These are phyloP conservation scores for Colletotrichum eleusines DNA, from an alignment of 2,329 filamentous ascomycete genomes.

Conservation along the genomic window DNA sequence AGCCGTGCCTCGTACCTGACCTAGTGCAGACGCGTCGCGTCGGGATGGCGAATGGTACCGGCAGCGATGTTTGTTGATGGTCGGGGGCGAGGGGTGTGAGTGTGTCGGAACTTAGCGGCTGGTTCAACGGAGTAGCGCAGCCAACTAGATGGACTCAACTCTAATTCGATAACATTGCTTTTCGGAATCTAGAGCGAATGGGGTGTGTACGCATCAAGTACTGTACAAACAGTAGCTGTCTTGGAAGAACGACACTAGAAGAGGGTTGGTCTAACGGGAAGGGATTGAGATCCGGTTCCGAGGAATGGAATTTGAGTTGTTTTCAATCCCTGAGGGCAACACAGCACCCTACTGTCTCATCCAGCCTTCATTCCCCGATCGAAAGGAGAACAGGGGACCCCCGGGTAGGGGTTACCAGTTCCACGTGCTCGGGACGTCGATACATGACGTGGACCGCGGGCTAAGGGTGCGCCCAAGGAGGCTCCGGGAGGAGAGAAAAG, in stretches of 20 bases:
- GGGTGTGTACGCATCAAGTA: background rate
- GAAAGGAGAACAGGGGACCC: slow-evolving; percentile 14
- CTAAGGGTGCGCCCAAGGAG: background rate
- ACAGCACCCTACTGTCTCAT: slow-evolving; percentile 37
- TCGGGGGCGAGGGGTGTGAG: slow-evolving; percentile 13
- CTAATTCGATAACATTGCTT: slow-evolving; percentile 34
- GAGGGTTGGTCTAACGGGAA: slow-evolving; percentile 11
- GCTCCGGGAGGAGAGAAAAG: slow-evolving; percentile 16
- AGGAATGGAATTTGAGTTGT: slow-evolving; percentile 39
- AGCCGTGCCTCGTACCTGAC: slow-evolving; percentile 32
- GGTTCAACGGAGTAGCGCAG: slow-evolving; percentile 22
- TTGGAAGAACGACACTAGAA: background rate
- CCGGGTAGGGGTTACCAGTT: background rate
- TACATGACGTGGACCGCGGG: background rate
- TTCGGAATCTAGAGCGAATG: slow-evolving; percentile 5
- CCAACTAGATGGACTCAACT: slow-evolving; percentile 25
- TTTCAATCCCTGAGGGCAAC: slow-evolving; percentile 37
- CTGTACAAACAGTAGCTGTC: background rate
- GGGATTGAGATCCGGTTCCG: background rate
- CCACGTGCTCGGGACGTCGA: slow-evolving; percentile 34
- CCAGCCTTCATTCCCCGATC: slow-evolving; percentile 36
- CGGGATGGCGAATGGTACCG: slow-evolving; percentile 11
- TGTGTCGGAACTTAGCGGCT: slow-evolving; percentile 2
- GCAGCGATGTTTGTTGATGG: slow-evolving; percentile 33
- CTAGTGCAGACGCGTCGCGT: slow-evolving; percentile 32